phyloP scores from a whole-genome alignment of 208 protist genomes.

The Leptomonas pyrrhocoris region DNA sequence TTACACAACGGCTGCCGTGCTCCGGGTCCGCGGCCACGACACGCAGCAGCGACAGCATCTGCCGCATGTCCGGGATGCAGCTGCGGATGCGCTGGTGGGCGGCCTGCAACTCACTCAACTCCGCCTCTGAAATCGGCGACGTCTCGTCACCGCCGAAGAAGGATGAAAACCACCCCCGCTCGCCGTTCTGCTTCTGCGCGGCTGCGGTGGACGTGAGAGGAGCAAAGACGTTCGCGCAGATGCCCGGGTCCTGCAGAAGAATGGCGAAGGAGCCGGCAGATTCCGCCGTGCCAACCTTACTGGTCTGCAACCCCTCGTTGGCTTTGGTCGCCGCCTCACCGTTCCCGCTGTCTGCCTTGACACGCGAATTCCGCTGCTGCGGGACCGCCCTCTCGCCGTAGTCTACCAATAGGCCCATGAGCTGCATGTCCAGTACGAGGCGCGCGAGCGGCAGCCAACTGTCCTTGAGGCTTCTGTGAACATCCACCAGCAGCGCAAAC shows the following conservation, averaged over 20 bases:
- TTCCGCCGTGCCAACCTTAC: background rate
- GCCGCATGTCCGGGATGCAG: conserved; percentile 44
- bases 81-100: conserved; percentile 41
- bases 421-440: conserved; percentile 45
- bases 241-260: conserved; percentile 40
- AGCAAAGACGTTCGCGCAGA: conserved; percentile 28
- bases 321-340: background rate
- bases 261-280: conserved; percentile 7
- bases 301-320: background rate
- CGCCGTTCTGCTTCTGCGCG: conserved; percentile 10
- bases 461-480: conserved; percentile 34
- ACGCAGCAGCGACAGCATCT: conserved; percentile 47
- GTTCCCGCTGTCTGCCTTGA: background rate
- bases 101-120: conserved; percentile 29
- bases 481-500: conserved; percentile 44
- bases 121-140: conserved; percentile 30
- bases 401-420: conserved; percentile 43
- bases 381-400: background rate
- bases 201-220: conserved; percentile 6
- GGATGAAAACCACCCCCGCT: conserved; percentile 56
- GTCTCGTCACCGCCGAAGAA: conserved; percentile 36
- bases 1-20: conserved; percentile 17
- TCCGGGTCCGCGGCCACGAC: conserved; percentile 10
- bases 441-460: conserved; percentile 42
- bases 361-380: conserved; percentile 1